A percentile compares a stretch with the other conserved stretches of the same genome.
Conservation (phyloP, 345 rosid genomes). For the Odontarrhena argentea region DNA sequence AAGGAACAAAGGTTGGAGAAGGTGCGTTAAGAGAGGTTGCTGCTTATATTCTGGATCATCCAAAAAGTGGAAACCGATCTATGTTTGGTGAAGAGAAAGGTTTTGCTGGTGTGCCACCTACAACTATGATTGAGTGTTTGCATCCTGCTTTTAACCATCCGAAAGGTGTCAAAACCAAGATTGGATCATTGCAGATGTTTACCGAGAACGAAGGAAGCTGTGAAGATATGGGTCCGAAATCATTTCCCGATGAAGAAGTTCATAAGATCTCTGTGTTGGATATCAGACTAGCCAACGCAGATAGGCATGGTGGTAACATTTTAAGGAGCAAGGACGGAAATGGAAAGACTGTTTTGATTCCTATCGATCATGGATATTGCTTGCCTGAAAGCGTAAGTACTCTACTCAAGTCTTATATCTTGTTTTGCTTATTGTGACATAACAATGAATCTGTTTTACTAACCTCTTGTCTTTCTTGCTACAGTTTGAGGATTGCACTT, state of each 20-base stretch:
- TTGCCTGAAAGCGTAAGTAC: constrained; percentile 75
- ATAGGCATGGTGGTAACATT: constrained; percentile 90
- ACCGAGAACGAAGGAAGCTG: constrained; percentile 74
- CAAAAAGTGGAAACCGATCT: constrained; percentile 42
- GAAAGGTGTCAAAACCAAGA: constrained; percentile 49
- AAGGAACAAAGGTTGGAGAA: constrained; percentile 84
- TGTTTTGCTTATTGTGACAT: constrained; percentile 7
- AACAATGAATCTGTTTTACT: constrained; percentile 4
- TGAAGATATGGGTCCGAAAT: constrained; percentile 81
- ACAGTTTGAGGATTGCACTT: constrained; percentile 94
- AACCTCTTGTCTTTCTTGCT: constrained; percentile 16
- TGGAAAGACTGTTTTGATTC: constrained; percentile 55
- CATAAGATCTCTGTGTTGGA: constrained; percentile 89
- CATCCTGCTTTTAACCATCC: constrained; percentile 78
- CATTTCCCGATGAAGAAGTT: constrained; percentile 75
- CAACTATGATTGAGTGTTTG: constrained; percentile 68
- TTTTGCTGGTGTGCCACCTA: constrained; percentile 88
- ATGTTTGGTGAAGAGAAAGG: constrained; percentile 50
- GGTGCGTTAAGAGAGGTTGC: constrained; percentile 93
- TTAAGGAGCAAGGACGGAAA: constrained; percentile 55
- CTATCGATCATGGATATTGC: constrained; percentile 96
- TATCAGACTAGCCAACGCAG: constrained; percentile 86
- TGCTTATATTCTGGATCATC: constrained; percentile 82
- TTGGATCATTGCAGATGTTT: constrained; percentile 88
- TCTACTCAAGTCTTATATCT: neutral